Evolutionary conservation across 257 asterid genomes (phyloP).

Genomic region (Nemophila menziesii): DNA sequence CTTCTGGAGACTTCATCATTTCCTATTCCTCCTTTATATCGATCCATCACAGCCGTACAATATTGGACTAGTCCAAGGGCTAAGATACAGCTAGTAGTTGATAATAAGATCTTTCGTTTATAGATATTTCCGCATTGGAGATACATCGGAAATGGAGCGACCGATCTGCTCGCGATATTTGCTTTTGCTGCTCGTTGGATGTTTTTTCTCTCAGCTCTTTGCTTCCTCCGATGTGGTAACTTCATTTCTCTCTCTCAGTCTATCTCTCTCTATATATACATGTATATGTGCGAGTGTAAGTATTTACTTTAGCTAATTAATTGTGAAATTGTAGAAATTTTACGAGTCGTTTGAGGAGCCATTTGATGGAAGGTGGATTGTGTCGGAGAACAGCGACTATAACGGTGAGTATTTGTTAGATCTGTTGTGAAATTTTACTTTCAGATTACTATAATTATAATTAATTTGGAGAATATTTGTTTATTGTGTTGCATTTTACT

Average conservation of each 20-base stretch:
- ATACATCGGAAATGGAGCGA: conserved; percentile 38
- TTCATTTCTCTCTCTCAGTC: background rate
- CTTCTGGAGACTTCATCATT: conserved; percentile 12
- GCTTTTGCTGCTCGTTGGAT: conserved; percentile 37
- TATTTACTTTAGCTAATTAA: background rate
- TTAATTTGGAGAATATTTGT: no score
- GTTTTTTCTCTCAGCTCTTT: conserved; percentile 46
- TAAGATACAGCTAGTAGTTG: background rate
- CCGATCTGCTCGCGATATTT: conserved; percentile 37
- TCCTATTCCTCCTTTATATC: conserved; percentile 20
- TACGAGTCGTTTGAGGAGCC: conserved; percentile 82
- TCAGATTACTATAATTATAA: no score
- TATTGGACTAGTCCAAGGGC: background rate
- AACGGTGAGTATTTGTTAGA: conserved; percentile 34
- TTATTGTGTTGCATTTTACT: no score
- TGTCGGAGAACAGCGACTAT: conserved; percentile 60
- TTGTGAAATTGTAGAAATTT: conserved; percentile 32
- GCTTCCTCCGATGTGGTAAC: conserved; percentile 72
- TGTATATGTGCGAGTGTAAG: background rate
- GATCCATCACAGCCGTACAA: background rate
- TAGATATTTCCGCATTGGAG: conserved; percentile 23
- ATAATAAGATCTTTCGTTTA: background rate
- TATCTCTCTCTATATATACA: no score
- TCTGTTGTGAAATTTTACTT: conserved; percentile 9
- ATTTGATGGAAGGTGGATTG: conserved; percentile 72